phyloP scores from a whole-genome alignment of 441 rosid species.

The Adansonia madagascariensis region DNA sequence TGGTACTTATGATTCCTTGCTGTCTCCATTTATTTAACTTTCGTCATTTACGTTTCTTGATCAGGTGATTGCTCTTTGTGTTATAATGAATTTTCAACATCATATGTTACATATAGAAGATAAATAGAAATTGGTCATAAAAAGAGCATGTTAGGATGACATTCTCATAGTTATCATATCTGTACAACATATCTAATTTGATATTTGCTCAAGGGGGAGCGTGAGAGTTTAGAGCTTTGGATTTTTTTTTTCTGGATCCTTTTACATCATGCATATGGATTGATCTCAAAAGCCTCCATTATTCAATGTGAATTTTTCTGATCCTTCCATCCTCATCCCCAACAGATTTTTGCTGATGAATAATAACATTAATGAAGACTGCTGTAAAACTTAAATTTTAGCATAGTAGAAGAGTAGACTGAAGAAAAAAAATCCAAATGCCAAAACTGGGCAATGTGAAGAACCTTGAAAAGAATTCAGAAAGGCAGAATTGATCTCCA shows the following conservation, averaged over 20 bases:
- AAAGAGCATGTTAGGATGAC: constrained; percentile 10
- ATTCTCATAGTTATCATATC: neutral
- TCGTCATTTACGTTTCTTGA: neutral
- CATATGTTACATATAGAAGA: constrained; percentile 2
- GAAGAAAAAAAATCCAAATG: neutral
- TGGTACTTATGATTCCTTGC: neutral
- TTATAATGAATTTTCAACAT: neutral
- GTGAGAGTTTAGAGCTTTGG: neutral
- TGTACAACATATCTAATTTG: neutral
- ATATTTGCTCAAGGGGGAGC: constrained; percentile 2
- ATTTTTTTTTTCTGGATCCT: constrained; percentile 7
- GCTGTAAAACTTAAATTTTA: neutral
- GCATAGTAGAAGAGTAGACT: neutral
- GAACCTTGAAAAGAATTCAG: constrained; percentile 9
- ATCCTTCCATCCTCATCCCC: neutral
- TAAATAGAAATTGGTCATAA: neutral
- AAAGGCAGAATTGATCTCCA: neutral
- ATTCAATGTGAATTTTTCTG: constrained; percentile 10
- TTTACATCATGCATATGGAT: neutral
- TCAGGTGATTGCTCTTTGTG: neutral
- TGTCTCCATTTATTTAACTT: neutral
- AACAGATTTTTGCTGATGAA: neutral
- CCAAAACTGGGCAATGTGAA: neutral
- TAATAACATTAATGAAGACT: neutral
- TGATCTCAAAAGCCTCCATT: constrained; percentile 18